Evolutionary conservation across 2,329 filamentous ascomycete genomes (phyloP), one percentile per base, ranked within the genome.

Genomic region (Nothophoma quercina): DNA sequence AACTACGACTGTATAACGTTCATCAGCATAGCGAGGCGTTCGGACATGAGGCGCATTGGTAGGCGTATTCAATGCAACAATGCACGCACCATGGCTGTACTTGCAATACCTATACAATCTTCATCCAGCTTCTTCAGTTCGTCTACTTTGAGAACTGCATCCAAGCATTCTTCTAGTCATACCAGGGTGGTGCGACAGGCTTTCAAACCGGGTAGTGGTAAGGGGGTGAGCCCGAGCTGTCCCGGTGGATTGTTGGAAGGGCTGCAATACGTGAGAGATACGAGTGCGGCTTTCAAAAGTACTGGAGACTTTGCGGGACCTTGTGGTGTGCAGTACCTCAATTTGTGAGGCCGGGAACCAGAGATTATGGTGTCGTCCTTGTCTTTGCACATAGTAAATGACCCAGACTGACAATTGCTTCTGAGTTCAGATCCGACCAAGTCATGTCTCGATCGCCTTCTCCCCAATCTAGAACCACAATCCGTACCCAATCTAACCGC

Each of bases 371-470:
- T n/a, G n/a, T n/a, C n/a, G n/a, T n/a, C n/a, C n/a, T n/a, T n/a
- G n/a, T n/a, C n/a, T n/a, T n/a, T n/a, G n/a, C n/a, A n/a, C n/a
- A n/a, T n/a, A n/a, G n/a, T n/a, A n/a, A n/a, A n/a, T n/a, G n/a
- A 16, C 7, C 8, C 7, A 35, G 22, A 58, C 63, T 65, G 58
- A 65, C 64, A 67, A 67, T 63, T 65, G 38, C 34, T 32, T n/a
- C n/a, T n/a, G n/a, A n/a, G n/a, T n/a, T n/a, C n/a, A n/a, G n/a
- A n/a, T n/a, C n/a, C n/a, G n/a, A n/a, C n/a, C n/a, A n/a, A n/a
- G n/a, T n/a, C n/a, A n/a, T n/a, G n/a, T n/a, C n/a, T n/a, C n/a
- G n/a, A n/a, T n/a, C n/a, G n/a, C n/a, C n/a, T n/a, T n/a, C n/a
- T n/a, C n/a, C n/a, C n/a, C n/a, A n/a, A n/a, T n/a, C n/a, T n/a